phyloP scores from a whole-genome alignment of 2,329 filamentous ascomycete genomes.

The Volutella citrinella region DNA sequence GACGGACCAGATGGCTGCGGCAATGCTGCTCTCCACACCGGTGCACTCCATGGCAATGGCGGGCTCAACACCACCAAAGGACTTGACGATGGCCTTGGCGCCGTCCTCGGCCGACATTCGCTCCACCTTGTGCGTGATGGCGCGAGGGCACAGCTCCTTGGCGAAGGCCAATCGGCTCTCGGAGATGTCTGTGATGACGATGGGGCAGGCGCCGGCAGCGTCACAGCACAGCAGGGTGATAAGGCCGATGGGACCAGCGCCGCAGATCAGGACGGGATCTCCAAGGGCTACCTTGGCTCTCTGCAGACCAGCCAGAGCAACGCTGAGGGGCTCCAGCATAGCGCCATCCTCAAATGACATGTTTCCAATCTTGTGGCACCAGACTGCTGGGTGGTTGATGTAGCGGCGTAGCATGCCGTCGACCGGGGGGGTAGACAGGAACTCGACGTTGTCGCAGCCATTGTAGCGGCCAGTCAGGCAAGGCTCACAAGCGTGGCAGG shows the following conservation, averaged over 20 bases:
- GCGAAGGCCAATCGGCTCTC: slow-evolving; percentile 82
- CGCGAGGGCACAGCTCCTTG: slow-evolving; percentile 74
- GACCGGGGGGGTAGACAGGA: slow-evolving; percentile 88
- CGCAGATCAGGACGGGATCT: slow-evolving; percentile 84
- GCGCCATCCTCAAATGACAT: slow-evolving; percentile 92
- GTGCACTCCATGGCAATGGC: slow-evolving; percentile 87
- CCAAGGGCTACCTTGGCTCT: slow-evolving; percentile 77
- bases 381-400: slow-evolving; percentile 88
- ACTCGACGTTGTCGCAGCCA: slow-evolving; percentile 81
- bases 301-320: slow-evolving; percentile 85
- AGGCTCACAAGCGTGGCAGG: slow-evolving; percentile 86
- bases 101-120: slow-evolving; percentile 66
- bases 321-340: slow-evolving; percentile 84
- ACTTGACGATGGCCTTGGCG: slow-evolving; percentile 62
- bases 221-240: slow-evolving; percentile 81
- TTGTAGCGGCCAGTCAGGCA: slow-evolving; percentile 94
- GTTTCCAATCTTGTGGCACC: slow-evolving; percentile 94
- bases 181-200: slow-evolving; percentile 94
- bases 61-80: slow-evolving; percentile 78
- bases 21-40: slow-evolving; percentile 86
- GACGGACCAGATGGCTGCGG: slow-evolving; percentile 80
- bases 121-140: slow-evolving; percentile 77
- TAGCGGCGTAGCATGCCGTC: slow-evolving; percentile 85
- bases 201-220: slow-evolving; percentile 83
- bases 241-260: slow-evolving; percentile 90